phyloP scores from a whole-genome alignment of 352 stramenopile genomes.

The Phytophthora quininea region DNA sequence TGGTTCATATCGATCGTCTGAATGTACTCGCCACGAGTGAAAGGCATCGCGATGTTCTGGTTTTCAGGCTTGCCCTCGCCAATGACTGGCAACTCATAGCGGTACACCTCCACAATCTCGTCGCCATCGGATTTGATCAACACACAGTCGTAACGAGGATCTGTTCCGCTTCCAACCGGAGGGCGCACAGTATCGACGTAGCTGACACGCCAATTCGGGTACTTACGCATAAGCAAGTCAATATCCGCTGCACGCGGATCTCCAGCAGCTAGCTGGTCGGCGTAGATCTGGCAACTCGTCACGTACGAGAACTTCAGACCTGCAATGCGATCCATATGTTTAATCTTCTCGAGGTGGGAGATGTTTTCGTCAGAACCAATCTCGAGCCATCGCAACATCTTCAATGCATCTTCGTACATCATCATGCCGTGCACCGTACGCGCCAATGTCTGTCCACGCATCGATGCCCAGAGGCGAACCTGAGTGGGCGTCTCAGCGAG shows the following conservation, averaged over 20 bases:
- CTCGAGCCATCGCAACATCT: constrained; percentile 89
- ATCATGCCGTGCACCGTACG: constrained; percentile 91
- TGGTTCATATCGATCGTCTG: constrained; percentile 94
- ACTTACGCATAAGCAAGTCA: constrained; percentile 96
- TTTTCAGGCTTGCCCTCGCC: constrained; percentile 90
- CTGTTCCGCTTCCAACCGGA: constrained; percentile 64
- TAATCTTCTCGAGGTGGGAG: constrained; percentile 88
- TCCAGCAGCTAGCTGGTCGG: constrained; percentile 72
- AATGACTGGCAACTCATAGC: constrained; percentile 83
- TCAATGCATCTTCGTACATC: constrained; percentile 91
- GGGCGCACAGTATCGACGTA: constrained; percentile 88
- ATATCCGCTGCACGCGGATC: constrained; percentile 94
- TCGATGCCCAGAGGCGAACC: constrained; percentile 87
- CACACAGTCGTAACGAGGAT: constrained; percentile 82
- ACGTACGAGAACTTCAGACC: constrained; percentile 91
- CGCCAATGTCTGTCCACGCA: constrained; percentile 85
- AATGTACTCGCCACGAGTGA: constrained; percentile 86
- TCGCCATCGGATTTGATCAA: constrained; percentile 85
- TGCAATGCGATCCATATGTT: constrained; percentile 89
- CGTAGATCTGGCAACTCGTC: constrained; percentile 91
- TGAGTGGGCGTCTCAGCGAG: constrained; percentile 83
- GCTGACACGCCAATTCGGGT: constrained; percentile 93
- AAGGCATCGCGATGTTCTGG: constrained; percentile 87
- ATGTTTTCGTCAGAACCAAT: constrained; percentile 87
- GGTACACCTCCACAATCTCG: constrained; percentile 89